phyloP scores from a whole-genome alignment of 257 asterid genomes.

The Ligustrum vulgare region DNA sequence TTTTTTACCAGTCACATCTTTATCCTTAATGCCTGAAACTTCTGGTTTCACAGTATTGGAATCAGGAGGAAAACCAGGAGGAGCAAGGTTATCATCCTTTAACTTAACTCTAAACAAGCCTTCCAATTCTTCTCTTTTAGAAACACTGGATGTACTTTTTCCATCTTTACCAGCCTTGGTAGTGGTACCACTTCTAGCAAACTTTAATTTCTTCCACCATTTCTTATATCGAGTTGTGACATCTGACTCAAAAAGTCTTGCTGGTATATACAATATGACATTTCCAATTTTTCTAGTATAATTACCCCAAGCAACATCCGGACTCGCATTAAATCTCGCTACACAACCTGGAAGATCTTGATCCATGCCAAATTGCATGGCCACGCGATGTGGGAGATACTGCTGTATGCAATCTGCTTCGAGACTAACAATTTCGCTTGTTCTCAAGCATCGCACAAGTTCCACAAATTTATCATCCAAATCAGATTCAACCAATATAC shows the following conservation, averaged over 20 bases:
- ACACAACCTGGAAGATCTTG: slow-evolving; percentile 40
- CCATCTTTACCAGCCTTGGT: not conserved
- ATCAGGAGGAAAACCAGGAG: slow-evolving; percentile 17
- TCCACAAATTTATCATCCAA: slow-evolving; percentile 21
- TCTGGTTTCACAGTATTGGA: not conserved
- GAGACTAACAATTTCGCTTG: slow-evolving; percentile 38
- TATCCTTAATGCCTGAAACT: not conserved
- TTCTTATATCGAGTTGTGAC: slow-evolving; percentile 28
- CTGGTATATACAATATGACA: slow-evolving; percentile 28
- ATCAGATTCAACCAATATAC: slow-evolving; percentile 9
- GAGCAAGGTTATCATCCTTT: not conserved
- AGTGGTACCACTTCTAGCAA: not conserved
- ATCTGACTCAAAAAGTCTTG: slow-evolving; percentile 27
- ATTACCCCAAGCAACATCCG: slow-evolving; percentile 31
- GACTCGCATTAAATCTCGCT: not conserved
- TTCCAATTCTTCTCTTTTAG: not conserved
- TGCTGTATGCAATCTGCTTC: slow-evolving; percentile 32
- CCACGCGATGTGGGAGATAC: slow-evolving; percentile 51
- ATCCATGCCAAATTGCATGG: slow-evolving; percentile 51
- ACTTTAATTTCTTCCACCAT: slow-evolving; percentile 33
- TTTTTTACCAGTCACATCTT: not conserved
- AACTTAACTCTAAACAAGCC: not conserved
- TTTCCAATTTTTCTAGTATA: slow-evolving; percentile 33
- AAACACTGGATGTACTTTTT: not conserved
- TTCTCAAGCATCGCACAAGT: slow-evolving; percentile 23